phyloP scores from a whole-genome alignment of 768 basidiomycete genomes.

The Boletus huronensis region DNA sequence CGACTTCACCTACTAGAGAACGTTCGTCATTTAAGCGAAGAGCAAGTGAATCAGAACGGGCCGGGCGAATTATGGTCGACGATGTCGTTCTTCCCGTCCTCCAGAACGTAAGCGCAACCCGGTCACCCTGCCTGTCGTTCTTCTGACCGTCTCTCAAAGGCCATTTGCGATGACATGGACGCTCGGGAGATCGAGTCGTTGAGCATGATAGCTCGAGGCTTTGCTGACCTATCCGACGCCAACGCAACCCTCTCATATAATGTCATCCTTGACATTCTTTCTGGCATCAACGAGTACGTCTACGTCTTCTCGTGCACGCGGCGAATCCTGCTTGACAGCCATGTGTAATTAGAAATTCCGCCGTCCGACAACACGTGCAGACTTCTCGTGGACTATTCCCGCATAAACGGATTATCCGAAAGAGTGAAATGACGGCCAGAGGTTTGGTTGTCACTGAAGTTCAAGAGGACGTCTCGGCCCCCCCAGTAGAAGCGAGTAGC shows the following conservation, averaged over 20 bases:
- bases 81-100: slow-evolving; percentile 82
- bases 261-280: slow-evolving; percentile 82
- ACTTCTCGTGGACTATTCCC: slow-evolving; percentile 79
- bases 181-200: slow-evolving; percentile 85
- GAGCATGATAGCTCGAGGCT: slow-evolving; percentile 86
- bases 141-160: slow-evolving; percentile 37
- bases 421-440: slow-evolving; percentile 81
- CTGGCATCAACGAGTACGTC: slow-evolving; percentile 87
- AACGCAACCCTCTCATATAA: slow-evolving; percentile 87
- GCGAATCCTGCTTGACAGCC: slow-evolving; percentile 3
- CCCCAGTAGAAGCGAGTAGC: slow-evolving; percentile 37
- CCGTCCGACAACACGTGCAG: slow-evolving; percentile 80
- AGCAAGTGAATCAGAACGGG: slow-evolving; percentile 56
- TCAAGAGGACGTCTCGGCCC: slow-evolving; percentile 62
- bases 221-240: slow-evolving; percentile 76
- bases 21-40: slow-evolving; percentile 43
- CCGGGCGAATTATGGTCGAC: slow-evolving; percentile 69
- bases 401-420: slow-evolving; percentile 72
- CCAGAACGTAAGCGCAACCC: slow-evolving; percentile 52
- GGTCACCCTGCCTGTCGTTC: background rate
- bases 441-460: slow-evolving; percentile 83
- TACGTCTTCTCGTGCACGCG: background rate
- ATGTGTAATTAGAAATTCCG: slow-evolving; percentile 53
- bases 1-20: slow-evolving; percentile 45
- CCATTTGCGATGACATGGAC: slow-evolving; percentile 80